Evolutionary conservation across 1,139 yeast genomes (phyloP).

Genomic region (Yamadazyma trypodendri): DNA sequence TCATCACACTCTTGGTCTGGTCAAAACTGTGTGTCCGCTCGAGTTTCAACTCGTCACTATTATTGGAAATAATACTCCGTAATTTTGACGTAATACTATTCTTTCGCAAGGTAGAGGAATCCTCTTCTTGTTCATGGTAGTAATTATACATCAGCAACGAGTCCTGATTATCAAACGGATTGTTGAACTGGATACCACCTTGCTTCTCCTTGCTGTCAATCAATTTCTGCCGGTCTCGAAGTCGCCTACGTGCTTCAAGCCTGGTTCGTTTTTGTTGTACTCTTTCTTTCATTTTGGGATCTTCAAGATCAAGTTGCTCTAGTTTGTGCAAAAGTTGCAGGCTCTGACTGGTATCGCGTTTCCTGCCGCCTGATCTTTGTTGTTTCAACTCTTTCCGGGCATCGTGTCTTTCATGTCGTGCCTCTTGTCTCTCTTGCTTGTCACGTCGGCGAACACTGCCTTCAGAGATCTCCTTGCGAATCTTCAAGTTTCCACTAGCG

Average conservation of each 20-base stretch:
- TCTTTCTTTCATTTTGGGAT: too few relatives aligned
- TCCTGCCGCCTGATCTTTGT: not conserved
- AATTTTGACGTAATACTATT: conserved; percentile 18
- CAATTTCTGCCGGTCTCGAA: conserved; percentile 9
- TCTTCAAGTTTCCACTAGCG: conserved; percentile 16
- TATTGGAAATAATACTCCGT: conserved; percentile 14
- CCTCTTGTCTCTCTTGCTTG: not conserved
- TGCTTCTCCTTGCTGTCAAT: conserved; percentile 14
- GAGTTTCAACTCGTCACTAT: conserved; percentile 14
- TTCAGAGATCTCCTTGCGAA: conserved; percentile 13
- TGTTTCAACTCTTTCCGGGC: not conserved
- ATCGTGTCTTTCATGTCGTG: not conserved
- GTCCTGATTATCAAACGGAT: conserved; percentile 15
- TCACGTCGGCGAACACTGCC: conserved; percentile 6
- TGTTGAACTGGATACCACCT: conserved; percentile 11
- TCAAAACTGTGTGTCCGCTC: conserved; percentile 28
- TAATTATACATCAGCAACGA: conserved; percentile 8
- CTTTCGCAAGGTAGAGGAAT: conserved; percentile 10
- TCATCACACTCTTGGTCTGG: conserved; percentile 39
- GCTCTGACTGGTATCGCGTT: not conserved
- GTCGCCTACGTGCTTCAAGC: conserved; percentile 1
- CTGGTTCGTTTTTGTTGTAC: not conserved
- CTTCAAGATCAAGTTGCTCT: too few relatives aligned
- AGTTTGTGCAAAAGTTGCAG: not conserved
- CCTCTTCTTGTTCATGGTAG: conserved; percentile 3